Base-by-base conservation (phyloP, 257 asterid species). In the Linaria vulgaris region DNA sequence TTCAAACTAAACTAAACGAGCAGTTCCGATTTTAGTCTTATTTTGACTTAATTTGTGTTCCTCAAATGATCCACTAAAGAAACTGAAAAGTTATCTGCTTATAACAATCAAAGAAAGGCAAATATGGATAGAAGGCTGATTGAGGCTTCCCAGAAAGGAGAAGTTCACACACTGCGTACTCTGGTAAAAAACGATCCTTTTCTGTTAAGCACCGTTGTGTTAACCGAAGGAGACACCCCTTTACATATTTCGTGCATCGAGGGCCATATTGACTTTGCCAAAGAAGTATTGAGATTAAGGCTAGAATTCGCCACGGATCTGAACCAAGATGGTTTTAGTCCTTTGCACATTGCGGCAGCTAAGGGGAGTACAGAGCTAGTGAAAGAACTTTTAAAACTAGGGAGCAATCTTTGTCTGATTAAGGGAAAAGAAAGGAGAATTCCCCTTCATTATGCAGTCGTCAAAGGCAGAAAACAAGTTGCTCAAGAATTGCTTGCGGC, bases 401-500 rank as follows among this genome's bases (percentile, higher is more conserved):
- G 69, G 20, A 2, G 9, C 45, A 59, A 46, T 31, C 59, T 72
- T 25, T 72, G 70, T 30, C 50, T 27, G n/a, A 37, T 68, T 12
- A 69, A 48, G 22, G 78, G 72, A 37, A 63, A 52, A 46, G 75
- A 76, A 16, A 44, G 44, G 61, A 20, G 67, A 44, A 57, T 59
- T 27, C 78, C n/a, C n/a, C n/a, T n/a, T n/a, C n/a, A n/a, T n/a
- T n/a, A n/a, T n/a, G n/a, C n/a, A n/a, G n/a, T n/a, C n/a, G n/a
- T n/a, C n/a, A n/a, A n/a, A n/a, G n/a, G n/a, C n/a, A n/a, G n/a
- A n/a, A n/a, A n/a, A n/a, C n/a, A n/a, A n/a, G 75, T 76, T 14
- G 48, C 68, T 23, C 27, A 14, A 11, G 72, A 71, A 45, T 48
- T 63, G 22, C 71, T 72, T 57, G 23, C 59, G 34, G 43, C 12